A percentile compares a stretch with the other conserved stretches of the same genome.
Conservation (phyloP, 768 basidiomycete species). For the Russula brevipes region DNA sequence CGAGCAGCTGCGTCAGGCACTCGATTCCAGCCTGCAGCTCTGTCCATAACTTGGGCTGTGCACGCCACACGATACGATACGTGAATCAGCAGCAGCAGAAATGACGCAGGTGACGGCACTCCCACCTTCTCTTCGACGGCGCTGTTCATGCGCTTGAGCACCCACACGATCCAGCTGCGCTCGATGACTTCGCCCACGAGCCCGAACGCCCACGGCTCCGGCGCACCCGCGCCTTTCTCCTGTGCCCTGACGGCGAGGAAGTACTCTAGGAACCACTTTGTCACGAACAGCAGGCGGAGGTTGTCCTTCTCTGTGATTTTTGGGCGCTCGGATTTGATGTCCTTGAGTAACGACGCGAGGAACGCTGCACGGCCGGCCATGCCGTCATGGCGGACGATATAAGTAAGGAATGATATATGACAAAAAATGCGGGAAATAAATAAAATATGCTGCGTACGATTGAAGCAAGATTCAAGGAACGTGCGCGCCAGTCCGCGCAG, state of each 20-base stretch:
- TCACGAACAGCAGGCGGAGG: constrained; percentile 77
- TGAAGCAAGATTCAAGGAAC: constrained; percentile 83
- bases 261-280: constrained; percentile 90
- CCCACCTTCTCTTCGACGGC: constrained; percentile 88
- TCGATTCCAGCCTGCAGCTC: constrained; percentile 93
- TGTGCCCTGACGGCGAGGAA: constrained; percentile 54
- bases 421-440: constrained; percentile 4
- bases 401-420: neutral
- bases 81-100: neutral
- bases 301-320: constrained; percentile 96
- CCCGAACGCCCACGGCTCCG: constrained; percentile 57
- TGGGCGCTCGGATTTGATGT: constrained; percentile 86
- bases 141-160: constrained; percentile 80
- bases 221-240: constrained; percentile 37
- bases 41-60: constrained; percentile 87
- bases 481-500: constrained; percentile 65
- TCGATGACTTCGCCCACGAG: constrained; percentile 83
- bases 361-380: constrained; percentile 54
- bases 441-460: constrained; percentile 51
- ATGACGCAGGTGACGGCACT: too few relatives aligned
- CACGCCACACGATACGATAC: neutral
- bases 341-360: constrained; percentile 77
- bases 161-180: constrained; percentile 84
- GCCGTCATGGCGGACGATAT: neutral
- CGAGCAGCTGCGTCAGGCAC: constrained; percentile 86